phyloP scores from a whole-genome alignment of 495 filamentous ascomycete genomes.

The Xylaria cubensis region DNA sequence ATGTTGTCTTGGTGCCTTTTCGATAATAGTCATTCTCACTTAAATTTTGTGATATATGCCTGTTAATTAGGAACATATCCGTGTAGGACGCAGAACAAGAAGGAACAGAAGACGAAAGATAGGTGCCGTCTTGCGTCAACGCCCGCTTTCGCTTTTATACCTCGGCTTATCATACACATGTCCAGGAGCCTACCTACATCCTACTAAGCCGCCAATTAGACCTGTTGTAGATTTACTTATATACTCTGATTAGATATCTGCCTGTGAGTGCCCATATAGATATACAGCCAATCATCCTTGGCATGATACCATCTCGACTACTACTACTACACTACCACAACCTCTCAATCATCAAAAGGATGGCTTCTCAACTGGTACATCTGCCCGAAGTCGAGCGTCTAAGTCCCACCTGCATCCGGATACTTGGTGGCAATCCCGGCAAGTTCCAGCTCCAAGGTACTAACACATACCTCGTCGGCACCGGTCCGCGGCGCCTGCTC shows the following conservation, averaged over 20 bases:
- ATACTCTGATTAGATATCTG: background rate
- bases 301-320: constrained; percentile 10
- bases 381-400: constrained; percentile 72
- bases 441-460: constrained; percentile 72
- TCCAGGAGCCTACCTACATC: background rate
- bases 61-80: background rate
- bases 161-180: background rate
- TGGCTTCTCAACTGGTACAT: constrained; percentile 47
- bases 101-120: background rate
- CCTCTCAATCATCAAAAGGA: constrained; percentile 26
- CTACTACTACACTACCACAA: background rate
- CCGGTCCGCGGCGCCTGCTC: constrained; percentile 68
- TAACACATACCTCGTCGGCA: constrained; percentile 87
- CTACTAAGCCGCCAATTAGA: background rate
- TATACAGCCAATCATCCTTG: background rate
- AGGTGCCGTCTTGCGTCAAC: constrained; percentile 13
- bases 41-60: background rate
- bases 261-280: background rate
- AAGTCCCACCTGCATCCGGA: constrained; percentile 70
- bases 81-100: background rate
- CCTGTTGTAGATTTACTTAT: background rate
- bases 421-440: constrained; percentile 81
- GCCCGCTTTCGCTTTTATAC: background rate
- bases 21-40: background rate
- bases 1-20: background rate